Evolutionary conservation across 2,329 filamentous ascomycete species (phyloP).

Genomic region (Thermochaetoides dissita): DNA sequence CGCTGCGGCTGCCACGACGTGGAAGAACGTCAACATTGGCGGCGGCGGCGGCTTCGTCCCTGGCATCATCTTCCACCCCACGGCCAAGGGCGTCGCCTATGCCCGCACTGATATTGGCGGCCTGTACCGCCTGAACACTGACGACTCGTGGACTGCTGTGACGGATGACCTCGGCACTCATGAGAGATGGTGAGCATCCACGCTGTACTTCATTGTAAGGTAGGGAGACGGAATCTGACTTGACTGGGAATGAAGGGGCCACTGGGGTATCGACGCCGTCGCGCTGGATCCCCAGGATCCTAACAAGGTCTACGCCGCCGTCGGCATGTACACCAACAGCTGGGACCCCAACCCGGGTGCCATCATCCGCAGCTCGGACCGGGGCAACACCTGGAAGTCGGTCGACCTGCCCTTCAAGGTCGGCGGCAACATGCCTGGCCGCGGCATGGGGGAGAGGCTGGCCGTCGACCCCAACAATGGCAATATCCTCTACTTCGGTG

Average conservation of each 20-base stretch:
- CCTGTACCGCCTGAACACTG: constrained; percentile 38
- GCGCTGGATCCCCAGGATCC: constrained; percentile 40
- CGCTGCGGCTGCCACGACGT: constrained; percentile 15
- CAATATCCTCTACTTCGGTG: constrained; percentile 43
- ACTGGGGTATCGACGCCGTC: constrained; percentile 44
- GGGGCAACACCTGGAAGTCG: constrained; percentile 36
- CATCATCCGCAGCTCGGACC: constrained; percentile 40
- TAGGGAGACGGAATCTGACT: too few species aligned
- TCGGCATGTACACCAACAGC: constrained; percentile 43
- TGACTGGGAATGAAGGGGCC: constrained; percentile 24
- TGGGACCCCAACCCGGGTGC: constrained; percentile 44
- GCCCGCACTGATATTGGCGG: constrained; percentile 45
- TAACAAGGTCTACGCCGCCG: constrained; percentile 37
- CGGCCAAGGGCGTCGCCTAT: constrained; percentile 35
- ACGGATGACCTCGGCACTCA: constrained; percentile 32
- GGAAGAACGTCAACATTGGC: constrained; percentile 28
- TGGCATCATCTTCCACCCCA: constrained; percentile 43
- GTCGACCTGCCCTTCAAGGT: constrained; percentile 43
- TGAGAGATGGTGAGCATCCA: constrained; percentile 27
- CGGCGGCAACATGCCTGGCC: constrained; percentile 48
- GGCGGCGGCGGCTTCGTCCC: constrained; percentile 44
- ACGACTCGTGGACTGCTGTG: constrained; percentile 42
- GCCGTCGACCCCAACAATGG: constrained; percentile 44
- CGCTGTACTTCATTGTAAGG: too few species aligned
- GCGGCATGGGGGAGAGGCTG: constrained; percentile 44